phyloP scores from a whole-genome alignment of 306 rosid genomes.

The Hippophae tibetana region DNA sequence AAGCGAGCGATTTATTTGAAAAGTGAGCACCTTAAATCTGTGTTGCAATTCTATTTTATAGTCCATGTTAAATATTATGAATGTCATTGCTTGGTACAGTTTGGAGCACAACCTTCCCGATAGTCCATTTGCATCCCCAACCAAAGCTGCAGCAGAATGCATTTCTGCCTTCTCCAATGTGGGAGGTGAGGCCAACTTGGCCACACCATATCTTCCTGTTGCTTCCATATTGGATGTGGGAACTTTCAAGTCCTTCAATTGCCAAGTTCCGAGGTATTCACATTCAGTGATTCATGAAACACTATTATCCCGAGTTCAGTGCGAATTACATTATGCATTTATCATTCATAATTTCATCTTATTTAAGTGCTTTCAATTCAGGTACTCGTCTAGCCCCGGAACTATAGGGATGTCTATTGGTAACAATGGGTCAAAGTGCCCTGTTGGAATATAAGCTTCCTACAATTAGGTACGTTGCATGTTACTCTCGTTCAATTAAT shows the following conservation, averaged over 20 bases:
- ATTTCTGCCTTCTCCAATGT: constrained; percentile 37
- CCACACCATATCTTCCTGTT: neutral
- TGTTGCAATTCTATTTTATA: neutral
- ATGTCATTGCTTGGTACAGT: constrained; percentile 40
- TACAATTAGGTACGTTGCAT: constrained; percentile 21
- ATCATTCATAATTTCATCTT: no score
- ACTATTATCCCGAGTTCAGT: no score
- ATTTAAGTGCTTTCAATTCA: constrained; percentile 5
- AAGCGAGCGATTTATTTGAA: constrained; percentile 50
- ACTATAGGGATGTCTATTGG: constrained; percentile 77
- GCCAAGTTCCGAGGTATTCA: constrained; percentile 81
- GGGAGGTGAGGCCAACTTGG: constrained; percentile 35
- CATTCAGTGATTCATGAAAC: no score
- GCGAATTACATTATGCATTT: neutral
- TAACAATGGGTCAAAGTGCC: constrained; percentile 49
- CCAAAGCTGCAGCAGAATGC: constrained; percentile 50
- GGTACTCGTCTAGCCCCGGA: constrained; percentile 78
- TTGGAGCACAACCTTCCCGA: constrained; percentile 97
- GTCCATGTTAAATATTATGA: neutral
- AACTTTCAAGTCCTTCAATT: constrained; percentile 70
- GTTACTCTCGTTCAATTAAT: neutral
- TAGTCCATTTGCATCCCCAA: constrained; percentile 94
- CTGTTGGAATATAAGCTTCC: constrained; percentile 78
- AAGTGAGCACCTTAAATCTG: constrained; percentile 40
- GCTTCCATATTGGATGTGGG: constrained; percentile 61